Percentiles rank a stretch among this genome's conserved stretches.
Evolutionary conservation across 306 rosid genomes (phyloP).

Genomic region (Cercis canadensis): DNA sequence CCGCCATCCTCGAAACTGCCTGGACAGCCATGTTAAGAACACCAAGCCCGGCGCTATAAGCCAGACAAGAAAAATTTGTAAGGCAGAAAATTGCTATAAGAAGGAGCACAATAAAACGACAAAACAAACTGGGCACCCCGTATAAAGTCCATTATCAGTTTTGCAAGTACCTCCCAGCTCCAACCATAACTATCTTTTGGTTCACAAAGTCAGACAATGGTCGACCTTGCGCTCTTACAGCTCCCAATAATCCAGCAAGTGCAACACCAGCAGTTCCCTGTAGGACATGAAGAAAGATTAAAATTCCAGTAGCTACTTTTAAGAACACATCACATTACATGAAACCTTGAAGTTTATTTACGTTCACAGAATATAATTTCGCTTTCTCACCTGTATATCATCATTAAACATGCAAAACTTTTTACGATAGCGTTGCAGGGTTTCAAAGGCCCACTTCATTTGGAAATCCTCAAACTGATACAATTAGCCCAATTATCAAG

Average conservation of each 20-base stretch:
- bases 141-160: constrained; percentile 31
- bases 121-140: constrained; percentile 33
- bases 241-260: constrained; percentile 95
- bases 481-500: constrained; percentile 39
- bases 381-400: constrained; percentile 86
- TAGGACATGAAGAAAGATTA: constrained; percentile 43
- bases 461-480: constrained; percentile 98
- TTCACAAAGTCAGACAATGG: constrained; percentile 78
- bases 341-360: constrained; percentile 25
- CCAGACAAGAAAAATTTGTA: constrained; percentile 20
- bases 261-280: constrained; percentile 99
- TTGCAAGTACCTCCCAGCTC: constrained; percentile 92
- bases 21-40: constrained; percentile 84
- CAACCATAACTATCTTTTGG: constrained; percentile 96
- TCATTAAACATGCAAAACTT: constrained; percentile 98
- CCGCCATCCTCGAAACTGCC: constrained; percentile 80
- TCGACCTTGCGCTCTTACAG: constrained; percentile 95
- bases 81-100: constrained; percentile 35
- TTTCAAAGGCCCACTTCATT: constrained; percentile 99
- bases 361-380: constrained; percentile 30
- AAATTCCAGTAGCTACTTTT: not conserved
- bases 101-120: constrained; percentile 36
- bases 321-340: constrained; percentile 1
- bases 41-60: constrained; percentile 97
- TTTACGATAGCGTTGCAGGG: constrained; percentile 88